Base-by-base conservation (phyloP, 2,329 filamentous ascomycete genomes). In the Dothidotthia symphoricarpi region DNA sequence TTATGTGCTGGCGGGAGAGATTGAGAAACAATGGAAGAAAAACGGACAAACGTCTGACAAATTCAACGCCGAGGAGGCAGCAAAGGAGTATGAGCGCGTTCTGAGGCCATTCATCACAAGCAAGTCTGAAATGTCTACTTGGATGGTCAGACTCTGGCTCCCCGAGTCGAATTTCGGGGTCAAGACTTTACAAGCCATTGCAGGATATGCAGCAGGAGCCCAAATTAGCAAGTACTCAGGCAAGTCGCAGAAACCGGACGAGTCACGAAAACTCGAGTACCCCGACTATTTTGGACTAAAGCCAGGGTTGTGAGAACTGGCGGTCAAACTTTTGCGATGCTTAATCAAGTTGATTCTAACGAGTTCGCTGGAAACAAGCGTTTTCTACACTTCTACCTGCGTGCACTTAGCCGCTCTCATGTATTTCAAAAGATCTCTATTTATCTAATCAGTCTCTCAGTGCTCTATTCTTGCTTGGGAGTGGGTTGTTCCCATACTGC, bases 1-100 rank as follows among this genome's bases (percentile, higher is more conserved):
- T 0, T 69, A 67, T 31, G 39, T 67, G 1, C 38, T 69, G 7
- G 64, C 65, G 1, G 63, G 63, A 3, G 64, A 67, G 34, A 28
- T 66, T 3, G 41, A 28, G 12, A 28, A 28, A 28, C 31, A 12
- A 40, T 28, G 26, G 26, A 13, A 6, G 14, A 13, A 13, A 28
- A 6, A 13, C 14, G 26, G 26, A 5, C 26, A 13, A n/a, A 28
- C 6, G 14, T 6, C 26, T 28, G 26, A 28, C 6, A 13, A 28
- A 28, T 28, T 28, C 26, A 28, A 28, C 12, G 26, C 26, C 12
- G 6, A 28, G 5, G 14, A 28, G 6, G 26, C 26, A 6, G 14
- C 26, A 28, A 28, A 28, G 12, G 26, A 28, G 26, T 28, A 28
- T 13, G 26, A 28, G 26, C 26, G 26, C 26, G 14, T 28, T 13